Evolutionary conservation across 768 basidiomycete genomes (phyloP).

Genomic region (Suillus clintonianus): DNA sequence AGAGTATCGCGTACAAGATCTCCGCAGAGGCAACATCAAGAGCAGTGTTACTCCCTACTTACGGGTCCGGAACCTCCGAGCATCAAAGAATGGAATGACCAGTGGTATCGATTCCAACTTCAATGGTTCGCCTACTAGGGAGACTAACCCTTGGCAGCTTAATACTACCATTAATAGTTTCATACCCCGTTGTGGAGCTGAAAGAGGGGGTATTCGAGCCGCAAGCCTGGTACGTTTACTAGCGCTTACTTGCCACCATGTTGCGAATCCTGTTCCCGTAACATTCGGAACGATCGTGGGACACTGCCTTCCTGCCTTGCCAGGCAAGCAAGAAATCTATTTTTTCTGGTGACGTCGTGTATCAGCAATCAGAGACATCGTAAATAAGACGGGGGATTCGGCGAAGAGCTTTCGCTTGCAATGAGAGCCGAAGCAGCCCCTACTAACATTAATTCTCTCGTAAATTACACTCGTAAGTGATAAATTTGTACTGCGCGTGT

Average conservation of each 20-base stretch:
- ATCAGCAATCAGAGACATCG: constrained; percentile 75
- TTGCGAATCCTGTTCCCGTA: constrained; percentile 60
- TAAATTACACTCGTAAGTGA: not conserved
- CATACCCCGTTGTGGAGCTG: constrained; percentile 8
- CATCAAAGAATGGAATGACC: not conserved
- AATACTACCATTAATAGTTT: not conserved
- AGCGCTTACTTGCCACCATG: constrained; percentile 73
- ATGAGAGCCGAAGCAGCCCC: constrained; percentile 18
- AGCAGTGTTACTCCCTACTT: constrained; percentile 58
- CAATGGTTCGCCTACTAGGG: not conserved
- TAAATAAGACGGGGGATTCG: constrained; percentile 59
- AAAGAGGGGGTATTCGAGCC: constrained; percentile 64
- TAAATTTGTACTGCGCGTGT: not conserved
- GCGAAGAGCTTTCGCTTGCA: constrained; percentile 38
- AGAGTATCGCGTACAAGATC: constrained; percentile 61
- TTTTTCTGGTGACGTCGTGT: constrained; percentile 71
- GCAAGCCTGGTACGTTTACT: too few relatives aligned
- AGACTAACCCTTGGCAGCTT: not conserved
- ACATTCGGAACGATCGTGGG: constrained; percentile 75
- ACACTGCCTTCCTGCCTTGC: constrained; percentile 66
- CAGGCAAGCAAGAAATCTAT: constrained; percentile 57
- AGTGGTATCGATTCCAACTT: not conserved
- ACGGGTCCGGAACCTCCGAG: constrained; percentile 33
- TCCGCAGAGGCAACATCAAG: constrained; percentile 70
- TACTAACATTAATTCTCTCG: not conserved